Evolutionary conservation across 179 eudicot species (phyloP), one percentile per base, ranked within the genome.

Genomic region (Patellifolia procumbens): DNA sequence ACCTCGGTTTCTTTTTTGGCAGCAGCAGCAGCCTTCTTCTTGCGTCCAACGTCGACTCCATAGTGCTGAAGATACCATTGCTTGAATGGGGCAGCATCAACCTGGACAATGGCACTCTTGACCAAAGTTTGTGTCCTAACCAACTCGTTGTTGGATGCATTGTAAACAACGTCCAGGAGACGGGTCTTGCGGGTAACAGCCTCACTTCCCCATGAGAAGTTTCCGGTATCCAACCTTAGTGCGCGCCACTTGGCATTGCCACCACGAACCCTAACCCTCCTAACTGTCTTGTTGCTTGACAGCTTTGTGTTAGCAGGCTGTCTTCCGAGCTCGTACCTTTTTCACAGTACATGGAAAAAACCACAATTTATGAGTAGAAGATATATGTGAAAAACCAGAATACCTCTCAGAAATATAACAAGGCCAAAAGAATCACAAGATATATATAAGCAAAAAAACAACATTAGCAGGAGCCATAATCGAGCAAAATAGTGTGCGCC

Each of bases 161-260:
- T 85, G 82, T 85, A 85, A 10, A 82, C 88, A n/a, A 85, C 88
- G 75, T 85, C 88, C 56, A 85, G 49, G 10, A 85, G 43, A 80
- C 88, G 86, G 56, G 88, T 85, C 64, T 85, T 85, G 59, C 86
- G 79, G 37, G 88, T 85, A 52, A 83, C 86, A 17, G 86, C 88
- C 59, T 82, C 88, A 56, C 88, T 85, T 68, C 88, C 88, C 88
- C 88, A 85, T 0, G 88, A 85, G 80, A 74, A 85, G 79, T 82
- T 85, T 2, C 88, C 88, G 1, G 86, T 85, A 65, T 85, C 88
- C 74, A 85, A 70, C 67, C 89, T 84, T 75, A 84, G 59, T 42
- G 89, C 89, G 26, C 87, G 78, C 89, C 89, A 86, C 81, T 86
- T 86, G 2, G 82, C 84, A 73, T 86, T 86, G 24, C 87, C 89